Conservation (phyloP, 192 early-diverging fungal species). For the Umbelopsis sp. region DNA sequence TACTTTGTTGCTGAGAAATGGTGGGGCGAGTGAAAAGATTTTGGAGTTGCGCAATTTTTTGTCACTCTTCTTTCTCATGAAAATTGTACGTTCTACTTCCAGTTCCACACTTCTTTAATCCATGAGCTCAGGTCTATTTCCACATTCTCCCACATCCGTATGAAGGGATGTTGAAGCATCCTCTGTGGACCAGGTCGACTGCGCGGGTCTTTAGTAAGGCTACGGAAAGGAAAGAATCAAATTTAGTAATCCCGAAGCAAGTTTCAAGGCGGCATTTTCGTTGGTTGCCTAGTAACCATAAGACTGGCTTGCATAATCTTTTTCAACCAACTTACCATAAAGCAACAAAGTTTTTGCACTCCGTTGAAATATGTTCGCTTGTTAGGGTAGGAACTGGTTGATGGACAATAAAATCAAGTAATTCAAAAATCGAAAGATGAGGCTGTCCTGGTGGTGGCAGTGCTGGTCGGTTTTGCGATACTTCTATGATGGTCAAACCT, state of each 20-base stretch:
- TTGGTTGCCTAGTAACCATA: neutral
- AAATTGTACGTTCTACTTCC: conserved; percentile 22
- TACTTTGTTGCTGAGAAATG: too few relatives aligned
- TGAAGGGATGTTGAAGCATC: conserved; percentile 73
- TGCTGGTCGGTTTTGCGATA: conserved; percentile 90
- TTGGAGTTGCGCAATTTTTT: neutral
- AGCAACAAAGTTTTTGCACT: conserved; percentile 68
- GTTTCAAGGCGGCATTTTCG: neutral
- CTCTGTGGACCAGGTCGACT: conserved; percentile 67
- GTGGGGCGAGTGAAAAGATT: neutral
- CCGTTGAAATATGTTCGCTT: conserved; percentile 58
- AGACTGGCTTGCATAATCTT: neutral
- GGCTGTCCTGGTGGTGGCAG: conserved; percentile 68
- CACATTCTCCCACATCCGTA: conserved; percentile 57
- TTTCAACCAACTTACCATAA: conserved; percentile 57
- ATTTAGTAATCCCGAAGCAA: conserved; percentile 13
- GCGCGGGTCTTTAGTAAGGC: conserved; percentile 75
- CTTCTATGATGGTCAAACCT: conserved; percentile 91
- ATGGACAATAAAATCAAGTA: conserved; percentile 91
- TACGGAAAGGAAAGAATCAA: conserved; percentile 27
- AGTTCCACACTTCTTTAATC: conserved; percentile 42
- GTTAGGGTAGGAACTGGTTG: conserved; percentile 75
- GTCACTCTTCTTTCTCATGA: neutral
- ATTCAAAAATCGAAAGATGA: conserved; percentile 84
- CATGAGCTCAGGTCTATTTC: conserved; percentile 60